phyloP scores from a whole-genome alignment of 73 alveolate species.

The Durusdinium trenchii region DNA sequence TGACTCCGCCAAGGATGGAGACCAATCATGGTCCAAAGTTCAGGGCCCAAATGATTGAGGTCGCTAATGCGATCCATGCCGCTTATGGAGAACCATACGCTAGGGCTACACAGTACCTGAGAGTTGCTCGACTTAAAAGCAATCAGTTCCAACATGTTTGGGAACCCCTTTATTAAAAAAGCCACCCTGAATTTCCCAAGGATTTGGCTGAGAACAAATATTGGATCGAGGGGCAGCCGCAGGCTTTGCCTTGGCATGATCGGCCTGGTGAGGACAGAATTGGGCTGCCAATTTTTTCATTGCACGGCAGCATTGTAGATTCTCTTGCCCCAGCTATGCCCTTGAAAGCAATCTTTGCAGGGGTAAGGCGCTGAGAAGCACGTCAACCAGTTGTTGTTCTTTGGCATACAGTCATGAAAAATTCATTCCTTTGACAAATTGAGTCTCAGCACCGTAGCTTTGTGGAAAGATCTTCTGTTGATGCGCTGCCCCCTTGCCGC shows the following conservation, averaged over 20 bases:
- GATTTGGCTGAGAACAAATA: background rate
- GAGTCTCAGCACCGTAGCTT: background rate
- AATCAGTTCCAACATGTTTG: background rate
- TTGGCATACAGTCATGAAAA: no score
- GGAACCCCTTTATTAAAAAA: background rate
- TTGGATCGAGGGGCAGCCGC: background rate
- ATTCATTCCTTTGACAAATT: no score
- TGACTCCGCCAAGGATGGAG: background rate
- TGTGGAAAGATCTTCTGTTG: no score
- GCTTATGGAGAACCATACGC: background rate
- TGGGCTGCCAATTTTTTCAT: background rate
- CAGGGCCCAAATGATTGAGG: background rate
- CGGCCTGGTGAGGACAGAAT: background rate
- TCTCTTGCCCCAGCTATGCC: slow-evolving; percentile 2
- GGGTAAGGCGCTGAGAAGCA: background rate
- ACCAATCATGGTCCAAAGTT: background rate
- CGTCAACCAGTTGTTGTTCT: background rate
- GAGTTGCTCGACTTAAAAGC: background rate
- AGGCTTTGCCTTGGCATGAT: background rate
- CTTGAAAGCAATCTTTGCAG: slow-evolving; percentile 1
- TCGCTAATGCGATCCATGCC: background rate
- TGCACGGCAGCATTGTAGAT: background rate
- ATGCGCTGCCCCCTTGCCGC: background rate
- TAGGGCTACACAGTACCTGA: background rate
- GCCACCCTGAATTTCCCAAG: no score